Conservation (phyloP, 768 basidiomycete species). For the Hortiboletus flavorubellus region DNA sequence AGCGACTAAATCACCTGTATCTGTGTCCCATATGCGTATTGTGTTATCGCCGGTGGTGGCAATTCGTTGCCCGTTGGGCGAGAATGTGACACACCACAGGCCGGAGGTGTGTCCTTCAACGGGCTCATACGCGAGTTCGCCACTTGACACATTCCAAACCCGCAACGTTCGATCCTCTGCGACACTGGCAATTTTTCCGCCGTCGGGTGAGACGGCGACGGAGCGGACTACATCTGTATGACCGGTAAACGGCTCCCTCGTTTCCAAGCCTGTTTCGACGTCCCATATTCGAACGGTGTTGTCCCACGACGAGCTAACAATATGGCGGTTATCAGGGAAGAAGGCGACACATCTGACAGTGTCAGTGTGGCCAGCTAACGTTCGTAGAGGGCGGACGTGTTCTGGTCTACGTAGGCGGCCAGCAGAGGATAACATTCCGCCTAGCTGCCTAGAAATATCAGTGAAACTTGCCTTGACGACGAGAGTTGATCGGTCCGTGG, state of each 20-base stretch:
- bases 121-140: slow-evolving; percentile 22
- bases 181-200: slow-evolving; percentile 25
- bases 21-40: slow-evolving; percentile 31
- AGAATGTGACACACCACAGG: slow-evolving; percentile 31
- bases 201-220: slow-evolving; percentile 30
- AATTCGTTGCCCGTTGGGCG: slow-evolving; percentile 29
- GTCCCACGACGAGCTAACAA: slow-evolving; percentile 27
- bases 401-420: slow-evolving; percentile 21
- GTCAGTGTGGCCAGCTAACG: slow-evolving; percentile 32
- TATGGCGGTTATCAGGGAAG: slow-evolving; percentile 26
- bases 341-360: slow-evolving; percentile 27
- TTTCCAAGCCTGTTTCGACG: slow-evolving; percentile 15
- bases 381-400: slow-evolving; percentile 24
- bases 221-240: slow-evolving; percentile 30
- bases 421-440: slow-evolving; percentile 21
- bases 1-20: slow-evolving; percentile 22
- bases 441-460: background rate
- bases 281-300: slow-evolving; percentile 29
- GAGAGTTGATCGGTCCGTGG: background rate
- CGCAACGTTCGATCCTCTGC: slow-evolving; percentile 30
- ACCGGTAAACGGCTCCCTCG: slow-evolving; percentile 18
- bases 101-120: slow-evolving; percentile 25
- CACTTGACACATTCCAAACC: slow-evolving; percentile 25
- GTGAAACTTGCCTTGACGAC: background rate
- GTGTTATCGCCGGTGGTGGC: slow-evolving; percentile 34